These are phyloP conservation scores for Aleurites moluccanus DNA, from an alignment of 441 rosid genomes.

Conservation along the genomic window DNA sequence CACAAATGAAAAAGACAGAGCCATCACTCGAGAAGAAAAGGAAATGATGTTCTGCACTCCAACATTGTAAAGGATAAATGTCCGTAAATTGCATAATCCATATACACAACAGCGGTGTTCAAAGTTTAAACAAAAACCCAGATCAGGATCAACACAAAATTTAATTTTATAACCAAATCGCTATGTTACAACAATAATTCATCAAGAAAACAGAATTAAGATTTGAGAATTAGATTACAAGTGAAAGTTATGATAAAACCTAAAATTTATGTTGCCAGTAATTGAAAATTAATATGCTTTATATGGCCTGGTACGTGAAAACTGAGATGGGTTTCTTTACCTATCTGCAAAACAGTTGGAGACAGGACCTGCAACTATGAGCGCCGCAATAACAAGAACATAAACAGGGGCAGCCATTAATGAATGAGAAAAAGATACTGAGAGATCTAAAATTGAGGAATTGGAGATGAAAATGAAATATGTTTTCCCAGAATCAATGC, in stretches of 20 bases:
- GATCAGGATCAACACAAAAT: not conserved
- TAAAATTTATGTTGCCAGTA: not conserved
- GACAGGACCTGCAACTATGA: slow-evolving; percentile 30
- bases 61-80: not conserved
- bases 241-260: too few relatives aligned
- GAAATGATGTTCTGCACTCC: not conserved
- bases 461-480: not conserved
- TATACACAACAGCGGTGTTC: not conserved
- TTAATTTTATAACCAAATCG: not conserved
- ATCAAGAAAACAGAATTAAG: not conserved
- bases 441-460: slow-evolving; percentile 1
- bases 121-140: slow-evolving; percentile 4
- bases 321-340: slow-evolving; percentile 35
- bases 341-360: slow-evolving; percentile 43
- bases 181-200: not conserved
- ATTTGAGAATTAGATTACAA: too few relatives aligned
- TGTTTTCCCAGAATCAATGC: not conserved
- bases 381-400: slow-evolving; percentile 37
- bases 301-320: not conserved
- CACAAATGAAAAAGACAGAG: not conserved
- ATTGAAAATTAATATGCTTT: not conserved
- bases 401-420: slow-evolving; percentile 44
- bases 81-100: not conserved
- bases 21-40: not conserved
- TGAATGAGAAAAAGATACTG: not conserved